Conservation (phyloP, 2,329 filamentous ascomycete genomes). For the Aureobasidium leucospermi region DNA sequence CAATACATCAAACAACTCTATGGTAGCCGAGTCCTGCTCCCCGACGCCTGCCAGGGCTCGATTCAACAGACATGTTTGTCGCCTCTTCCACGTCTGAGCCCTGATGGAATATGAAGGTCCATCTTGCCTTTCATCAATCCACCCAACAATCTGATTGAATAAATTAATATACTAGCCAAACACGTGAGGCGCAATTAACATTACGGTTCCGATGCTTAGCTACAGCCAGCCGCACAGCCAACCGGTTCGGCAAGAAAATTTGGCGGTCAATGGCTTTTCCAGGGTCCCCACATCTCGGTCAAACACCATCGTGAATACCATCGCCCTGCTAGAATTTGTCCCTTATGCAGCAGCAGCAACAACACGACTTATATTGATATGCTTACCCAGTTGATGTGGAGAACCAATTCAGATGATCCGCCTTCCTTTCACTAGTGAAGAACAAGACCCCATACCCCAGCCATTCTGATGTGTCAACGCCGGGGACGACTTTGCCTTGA, state of each 20-base stretch:
- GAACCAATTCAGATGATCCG: neutral
- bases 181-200: conserved; percentile 10
- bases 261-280: neutral
- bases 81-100: too few relatives aligned
- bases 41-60: neutral
- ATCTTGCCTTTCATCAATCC: too few relatives aligned
- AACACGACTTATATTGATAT: neutral
- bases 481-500: neutral
- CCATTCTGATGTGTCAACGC: neutral
- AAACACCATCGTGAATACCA: neutral
- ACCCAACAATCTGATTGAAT: neutral
- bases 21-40: neutral
- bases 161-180: neutral
- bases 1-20: neutral
- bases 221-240: conserved; percentile 2
- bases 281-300: neutral
- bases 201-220: conserved; percentile 8
- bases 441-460: neutral
- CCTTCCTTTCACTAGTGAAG: neutral
- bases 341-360: neutral
- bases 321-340: neutral
- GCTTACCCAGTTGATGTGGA: neutral
- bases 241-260: neutral
- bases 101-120: too few relatives aligned
- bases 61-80: too few relatives aligned